These are phyloP conservation scores for Thalassiosira tumida DNA, from an alignment of 352 stramenopile species.

Conservation along the genomic window DNA sequence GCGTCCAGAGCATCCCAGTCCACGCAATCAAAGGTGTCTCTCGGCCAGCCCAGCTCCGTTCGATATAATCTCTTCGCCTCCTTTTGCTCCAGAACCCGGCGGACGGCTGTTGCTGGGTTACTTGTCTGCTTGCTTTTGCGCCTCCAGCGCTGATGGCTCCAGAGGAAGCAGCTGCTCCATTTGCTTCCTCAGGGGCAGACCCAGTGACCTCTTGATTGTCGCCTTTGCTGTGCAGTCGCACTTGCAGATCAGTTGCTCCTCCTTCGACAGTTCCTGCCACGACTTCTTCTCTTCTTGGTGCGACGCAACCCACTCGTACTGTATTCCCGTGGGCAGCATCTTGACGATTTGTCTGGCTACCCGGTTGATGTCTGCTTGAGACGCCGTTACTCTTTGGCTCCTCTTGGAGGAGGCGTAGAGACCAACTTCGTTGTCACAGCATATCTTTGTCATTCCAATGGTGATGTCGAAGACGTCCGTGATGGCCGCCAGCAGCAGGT, in stretches of 20 bases:
- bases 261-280: background rate
- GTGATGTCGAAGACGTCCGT: background rate
- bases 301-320: background rate
- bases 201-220: background rate
- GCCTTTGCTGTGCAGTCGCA: slow-evolving; percentile 7
- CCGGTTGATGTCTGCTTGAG: slow-evolving; percentile 32
- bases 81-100: too few species aligned
- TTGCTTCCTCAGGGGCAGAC: too few species aligned
- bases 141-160: too few species aligned
- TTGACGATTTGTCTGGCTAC: background rate
- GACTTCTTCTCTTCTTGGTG: slow-evolving; percentile 1
- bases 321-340: background rate
- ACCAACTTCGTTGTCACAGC: slow-evolving; percentile 29
- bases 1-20: slow-evolving; percentile 20
- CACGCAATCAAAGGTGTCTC: background rate
- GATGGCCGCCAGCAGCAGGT: background rate
- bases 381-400: slow-evolving; percentile 1
- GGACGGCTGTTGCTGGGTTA: background rate
- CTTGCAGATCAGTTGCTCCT: background rate
- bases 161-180: background rate
- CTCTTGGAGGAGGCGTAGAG: too few species aligned
- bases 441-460: background rate
- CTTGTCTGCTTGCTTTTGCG: slow-evolving; percentile 28
- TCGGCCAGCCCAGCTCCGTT: background rate
- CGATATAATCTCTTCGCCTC: too few species aligned